Base-by-base conservation (phyloP, 2,329 filamentous ascomycete species). In the Lachnellula hyalina region DNA sequence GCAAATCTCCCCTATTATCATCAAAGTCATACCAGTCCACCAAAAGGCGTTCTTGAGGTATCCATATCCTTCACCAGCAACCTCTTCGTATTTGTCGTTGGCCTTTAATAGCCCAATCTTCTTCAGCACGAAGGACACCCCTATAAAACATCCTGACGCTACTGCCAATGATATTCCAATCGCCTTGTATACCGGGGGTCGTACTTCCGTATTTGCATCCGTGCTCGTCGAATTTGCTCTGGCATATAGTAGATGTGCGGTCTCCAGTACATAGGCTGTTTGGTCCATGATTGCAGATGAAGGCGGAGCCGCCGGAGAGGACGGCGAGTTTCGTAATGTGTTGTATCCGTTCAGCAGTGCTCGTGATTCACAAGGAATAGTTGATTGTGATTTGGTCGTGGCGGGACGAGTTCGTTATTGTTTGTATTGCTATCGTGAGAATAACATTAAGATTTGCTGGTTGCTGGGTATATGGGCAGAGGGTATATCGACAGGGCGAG, bases 1-100 rank as follows among this genome's bases (percentile, higher is more conserved):
- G 82, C 90, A 96, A 54, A 96, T 83, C 73, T 99, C 94, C 63
- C 94, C 94, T 44, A 97, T 66, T 64, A 97, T 96, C 94, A 99
- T 97, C 56, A 97, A 79, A 0, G 77, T 91, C 94, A 99, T 97
- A 64, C 94, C 94, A 1, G 77, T 72, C 94, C 94, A 99, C 94
- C 94, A 99, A 76, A 82, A 96, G 19, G 78, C 78, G 67, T 97
- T 97, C 75, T 96, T 96, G 65, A 99, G 83, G 71, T 97, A 99
- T 59, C 93, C 92, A 71, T 97, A 97, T 54, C 94, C 94, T 72
- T 97, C 93, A 57, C 94, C 94, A 0, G 94, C 92, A 62, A 89
- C 90, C 73, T 97, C 91, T 59, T 96, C 88, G 77, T 97, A 97
- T 72, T 97, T 97, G 65, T 89, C 85, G 72, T 97, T 99, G 49